phyloP scores from a whole-genome alignment of 805 yeast species.

The Lachancea meyersii region DNA sequence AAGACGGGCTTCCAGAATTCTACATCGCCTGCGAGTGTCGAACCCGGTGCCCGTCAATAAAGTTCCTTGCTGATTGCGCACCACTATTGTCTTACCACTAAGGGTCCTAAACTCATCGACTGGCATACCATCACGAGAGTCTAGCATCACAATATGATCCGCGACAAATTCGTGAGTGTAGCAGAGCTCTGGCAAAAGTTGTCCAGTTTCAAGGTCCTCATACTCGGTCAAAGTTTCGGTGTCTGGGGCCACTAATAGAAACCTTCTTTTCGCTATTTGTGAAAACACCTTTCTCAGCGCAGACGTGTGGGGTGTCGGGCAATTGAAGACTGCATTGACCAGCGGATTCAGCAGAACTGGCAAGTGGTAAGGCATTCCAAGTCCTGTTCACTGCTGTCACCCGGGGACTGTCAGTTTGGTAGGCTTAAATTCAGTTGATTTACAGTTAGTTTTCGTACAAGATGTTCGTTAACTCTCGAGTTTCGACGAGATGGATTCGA shows the following conservation, averaged over 20 bases:
- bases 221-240: conserved; percentile 39
- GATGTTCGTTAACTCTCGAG: no score
- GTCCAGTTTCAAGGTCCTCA: conserved; percentile 35
- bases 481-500: no score
- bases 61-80: conserved; percentile 43
- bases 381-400: background rate
- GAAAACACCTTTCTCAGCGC: conserved; percentile 44
- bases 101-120: conserved; percentile 41
- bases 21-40: conserved; percentile 38
- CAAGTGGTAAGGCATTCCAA: conserved; percentile 36
- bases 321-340: conserved; percentile 59
- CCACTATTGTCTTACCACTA: conserved; percentile 48
- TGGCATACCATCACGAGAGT: conserved; percentile 21
- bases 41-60: conserved; percentile 57
- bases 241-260: conserved; percentile 60
- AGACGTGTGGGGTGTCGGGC: conserved; percentile 45
- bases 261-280: conserved; percentile 45
- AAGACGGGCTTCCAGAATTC: conserved; percentile 41
- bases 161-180: conserved; percentile 53
- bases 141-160: conserved; percentile 51
- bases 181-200: conserved; percentile 46
- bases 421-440: background rate
- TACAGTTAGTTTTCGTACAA: background rate
- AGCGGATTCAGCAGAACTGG: conserved; percentile 58
- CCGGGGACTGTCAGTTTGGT: background rate